Evolutionary conservation across 2,329 filamentous ascomycete species (phyloP), one percentile per base, ranked within the genome.

Genomic region (Microascus cirrosus): DNA sequence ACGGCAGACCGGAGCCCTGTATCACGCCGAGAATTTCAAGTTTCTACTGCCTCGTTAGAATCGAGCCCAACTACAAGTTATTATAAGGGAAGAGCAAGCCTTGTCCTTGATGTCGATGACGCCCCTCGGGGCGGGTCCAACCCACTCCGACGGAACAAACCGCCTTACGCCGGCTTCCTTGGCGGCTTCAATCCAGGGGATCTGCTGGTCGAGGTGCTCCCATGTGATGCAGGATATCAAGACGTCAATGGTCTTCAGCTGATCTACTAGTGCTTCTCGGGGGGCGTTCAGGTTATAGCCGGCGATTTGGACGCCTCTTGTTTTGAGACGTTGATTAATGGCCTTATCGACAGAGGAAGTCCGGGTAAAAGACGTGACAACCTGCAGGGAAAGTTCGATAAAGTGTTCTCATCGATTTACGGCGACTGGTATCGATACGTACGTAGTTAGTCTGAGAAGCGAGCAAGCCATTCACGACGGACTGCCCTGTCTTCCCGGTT

Each of bases 11-110:
- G 35, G 70, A 66, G 1, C 77, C 63, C 57, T 70, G 67, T 62
- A 76, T 74, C 59, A 82, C 69, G 59, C 78, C 72, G 63, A 77
- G 72, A 13, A 81, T 69, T 2, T 70, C 66, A 61, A 82, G 77
- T 70, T 83, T 83, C 65, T 66, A 4, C 53, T 20, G 10, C 35
- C 13, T 4, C 22, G 15, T 32, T n/a, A 39, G 25, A 1, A 24
- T 20, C 10, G 20, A 28, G n/a, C 12, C 5, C 15, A 18, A 10
- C 18, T 34, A 2, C 5, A 35, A 36, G 53, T 11, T 36, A n/a
- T n/a, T n/a, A n/a, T n/a, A n/a, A n/a, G n/a, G 20, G 35, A 13
- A 18, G 6, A 7, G 15, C 13, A n/a, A 6, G 24, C 20, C 60
- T 13, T 12, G 25, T 69, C 67, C 24, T 57, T 56, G 18, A 66